Evolutionary conservation across 208 protist species (phyloP).

Genomic region (Trypanosoma brucei): DNA sequence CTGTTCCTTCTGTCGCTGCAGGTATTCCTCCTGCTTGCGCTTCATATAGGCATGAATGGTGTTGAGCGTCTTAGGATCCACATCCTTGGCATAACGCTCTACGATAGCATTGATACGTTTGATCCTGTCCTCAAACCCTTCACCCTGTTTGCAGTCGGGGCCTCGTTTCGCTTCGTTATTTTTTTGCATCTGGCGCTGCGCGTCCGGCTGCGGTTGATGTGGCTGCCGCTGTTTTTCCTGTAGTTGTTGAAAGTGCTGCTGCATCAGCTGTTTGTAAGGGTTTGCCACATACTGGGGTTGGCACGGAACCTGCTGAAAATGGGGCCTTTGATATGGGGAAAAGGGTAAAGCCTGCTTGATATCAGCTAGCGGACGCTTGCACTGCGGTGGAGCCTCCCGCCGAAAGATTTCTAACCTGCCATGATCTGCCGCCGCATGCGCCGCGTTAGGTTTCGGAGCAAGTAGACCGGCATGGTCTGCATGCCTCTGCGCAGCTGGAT

Average conservation of each 20-base stretch:
- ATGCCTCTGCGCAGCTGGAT: background rate
- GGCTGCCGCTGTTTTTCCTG: background rate
- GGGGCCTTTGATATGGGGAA: conserved; percentile 1
- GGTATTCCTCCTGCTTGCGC: conserved; percentile 83
- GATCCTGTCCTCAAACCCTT: conserved; percentile 50
- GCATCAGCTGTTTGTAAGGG: background rate
- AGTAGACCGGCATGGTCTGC: background rate
- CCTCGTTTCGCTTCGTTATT: background rate
- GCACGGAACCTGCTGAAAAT: background rate
- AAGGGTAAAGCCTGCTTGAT: background rate
- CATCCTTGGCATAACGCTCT: conserved; percentile 61
- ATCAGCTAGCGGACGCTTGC: background rate
- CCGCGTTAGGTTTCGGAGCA: conserved; percentile 16
- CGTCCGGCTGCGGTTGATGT: background rate
- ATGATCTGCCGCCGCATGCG: conserved; percentile 6
- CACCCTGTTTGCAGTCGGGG: background rate
- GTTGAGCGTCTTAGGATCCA: conserved; percentile 66
- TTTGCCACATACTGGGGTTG: background rate
- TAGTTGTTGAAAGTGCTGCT: background rate
- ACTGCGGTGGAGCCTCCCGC: conserved; percentile 13
- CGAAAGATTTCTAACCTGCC: conserved; percentile 23
- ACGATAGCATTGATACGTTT: conserved; percentile 82
- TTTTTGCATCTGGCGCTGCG: background rate
- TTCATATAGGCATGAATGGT: conserved; percentile 88
- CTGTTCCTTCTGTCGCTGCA: conserved; percentile 53